phyloP scores from a whole-genome alignment of 2,329 filamentous ascomycete species.

The Chrysosporium queenslandicum region DNA sequence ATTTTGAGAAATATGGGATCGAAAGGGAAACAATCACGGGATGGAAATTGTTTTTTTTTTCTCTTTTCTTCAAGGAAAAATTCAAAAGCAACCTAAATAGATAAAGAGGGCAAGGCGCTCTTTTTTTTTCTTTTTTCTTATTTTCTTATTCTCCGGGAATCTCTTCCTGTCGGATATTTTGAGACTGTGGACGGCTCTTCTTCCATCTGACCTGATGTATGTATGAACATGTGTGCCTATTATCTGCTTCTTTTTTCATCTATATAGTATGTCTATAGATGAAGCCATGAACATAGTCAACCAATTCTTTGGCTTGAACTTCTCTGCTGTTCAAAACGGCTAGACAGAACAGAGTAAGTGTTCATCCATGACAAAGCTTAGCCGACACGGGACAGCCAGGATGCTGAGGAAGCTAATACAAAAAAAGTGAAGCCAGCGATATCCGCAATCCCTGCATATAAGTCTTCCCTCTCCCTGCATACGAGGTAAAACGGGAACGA shows the following conservation, averaged over 20 bases:
- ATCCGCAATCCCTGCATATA: not conserved
- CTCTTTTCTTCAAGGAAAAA: too few relatives aligned
- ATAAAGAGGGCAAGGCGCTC: not conserved
- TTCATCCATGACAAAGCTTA: not conserved
- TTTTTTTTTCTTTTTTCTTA: not conserved
- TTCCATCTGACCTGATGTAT: not conserved
- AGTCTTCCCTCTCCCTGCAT: not conserved
- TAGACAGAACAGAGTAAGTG: too few relatives aligned
- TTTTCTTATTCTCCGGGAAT: not conserved
- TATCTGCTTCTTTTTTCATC: too few relatives aligned
- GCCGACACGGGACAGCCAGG: not conserved
- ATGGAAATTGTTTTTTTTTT: not conserved
- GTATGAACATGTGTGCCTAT: too few relatives aligned
- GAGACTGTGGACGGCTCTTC: not conserved
- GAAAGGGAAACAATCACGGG: not conserved
- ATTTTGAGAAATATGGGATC: not conserved
- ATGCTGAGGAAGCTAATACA: too few relatives aligned
- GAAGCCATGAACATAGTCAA: too few relatives aligned
- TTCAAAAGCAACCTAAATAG: not conserved
- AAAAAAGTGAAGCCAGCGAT: not conserved
- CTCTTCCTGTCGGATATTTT: not conserved
- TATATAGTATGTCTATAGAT: too few relatives aligned
- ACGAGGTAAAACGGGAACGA: too few relatives aligned
- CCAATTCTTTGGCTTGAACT: too few relatives aligned
- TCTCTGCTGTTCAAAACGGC: not conserved